These are phyloP conservation scores for Eucalyptus guilfoylei DNA, from an alignment of 345 rosid species.

Conservation along the genomic window DNA sequence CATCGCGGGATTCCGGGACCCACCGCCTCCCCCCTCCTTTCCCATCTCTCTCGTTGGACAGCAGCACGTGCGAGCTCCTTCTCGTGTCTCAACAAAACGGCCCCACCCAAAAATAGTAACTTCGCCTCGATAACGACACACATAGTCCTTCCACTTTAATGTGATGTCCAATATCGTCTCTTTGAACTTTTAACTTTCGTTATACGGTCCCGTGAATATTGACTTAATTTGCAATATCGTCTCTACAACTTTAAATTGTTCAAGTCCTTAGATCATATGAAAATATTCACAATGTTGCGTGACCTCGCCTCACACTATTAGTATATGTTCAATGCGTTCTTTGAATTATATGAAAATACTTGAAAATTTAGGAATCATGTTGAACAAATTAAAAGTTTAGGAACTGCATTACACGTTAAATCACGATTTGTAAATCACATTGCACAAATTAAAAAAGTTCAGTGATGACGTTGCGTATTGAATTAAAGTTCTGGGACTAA, in stretches of 20 bases:
- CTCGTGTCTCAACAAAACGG: neutral
- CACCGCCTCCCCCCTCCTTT: neutral
- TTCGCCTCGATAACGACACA: neutral
- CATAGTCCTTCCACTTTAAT: neutral
- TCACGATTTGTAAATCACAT: accelerated
- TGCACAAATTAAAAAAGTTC: neutral
- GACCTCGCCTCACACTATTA: accelerated
- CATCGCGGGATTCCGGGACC: neutral
- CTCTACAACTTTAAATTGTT: neutral
- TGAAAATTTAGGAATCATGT: accelerated
- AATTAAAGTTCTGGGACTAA: accelerated
- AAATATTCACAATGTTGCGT: no score
- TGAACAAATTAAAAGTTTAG: neutral
- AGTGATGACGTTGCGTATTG: accelerated
- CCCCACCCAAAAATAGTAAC: neutral
- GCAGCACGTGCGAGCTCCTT: neutral
- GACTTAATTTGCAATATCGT: neutral
- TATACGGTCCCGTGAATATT: neutral
- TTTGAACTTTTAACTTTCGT: neutral
- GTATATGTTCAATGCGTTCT: accelerated
- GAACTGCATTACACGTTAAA: accelerated
- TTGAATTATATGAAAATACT: neutral
- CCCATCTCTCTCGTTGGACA: neutral
- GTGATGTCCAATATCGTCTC: accelerated
- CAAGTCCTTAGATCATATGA: accelerated